These are phyloP conservation scores for Rutidosis leptorrhynchoides DNA, from an alignment of 129 eudicot species.

Conservation along the genomic window DNA sequence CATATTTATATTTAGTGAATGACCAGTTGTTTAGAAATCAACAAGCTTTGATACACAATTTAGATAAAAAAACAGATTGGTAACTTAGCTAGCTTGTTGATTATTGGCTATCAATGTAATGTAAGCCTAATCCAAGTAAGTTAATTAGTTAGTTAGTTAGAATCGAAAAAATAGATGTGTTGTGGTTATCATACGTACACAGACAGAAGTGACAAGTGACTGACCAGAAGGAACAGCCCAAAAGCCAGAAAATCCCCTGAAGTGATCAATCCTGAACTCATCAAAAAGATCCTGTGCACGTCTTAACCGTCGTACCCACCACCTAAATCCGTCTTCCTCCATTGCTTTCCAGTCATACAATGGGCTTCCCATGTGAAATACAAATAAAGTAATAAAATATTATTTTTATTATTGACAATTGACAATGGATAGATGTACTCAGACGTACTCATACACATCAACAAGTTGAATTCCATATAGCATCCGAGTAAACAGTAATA, in stretches of 20 bases:
- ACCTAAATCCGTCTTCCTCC: conserved; percentile 79
- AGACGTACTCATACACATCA: not conserved
- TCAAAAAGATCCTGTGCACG: conserved; percentile 89
- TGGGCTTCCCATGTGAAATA: conserved; percentile 61
- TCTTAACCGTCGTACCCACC: conserved; percentile 80
- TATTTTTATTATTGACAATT: too few species aligned
- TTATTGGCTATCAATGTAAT: conserved; percentile 8
- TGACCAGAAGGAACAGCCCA: conserved; percentile 99
- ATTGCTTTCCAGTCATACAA: conserved; percentile 93
- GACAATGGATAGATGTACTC: conserved; percentile 5
- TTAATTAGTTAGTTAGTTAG: not conserved
- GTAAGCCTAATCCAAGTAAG: not conserved
- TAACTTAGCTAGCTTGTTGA: too few species aligned
- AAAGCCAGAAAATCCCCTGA: conserved; percentile 95
- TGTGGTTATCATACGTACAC: conserved; percentile 16
- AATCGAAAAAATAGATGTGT: not conserved
- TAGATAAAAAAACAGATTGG: too few species aligned
- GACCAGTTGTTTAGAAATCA: too few species aligned
- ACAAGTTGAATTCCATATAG: conserved; percentile 10
- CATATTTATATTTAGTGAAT: too few species aligned
- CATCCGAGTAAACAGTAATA: conserved; percentile 22
- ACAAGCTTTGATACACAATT: too few species aligned
- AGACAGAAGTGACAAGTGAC: too few species aligned
- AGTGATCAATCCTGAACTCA: conserved; percentile 96
- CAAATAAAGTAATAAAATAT: too few species aligned